Evolutionary conservation across 805 yeast genomes (phyloP).

Genomic region (Candida fluviatilis): DNA sequence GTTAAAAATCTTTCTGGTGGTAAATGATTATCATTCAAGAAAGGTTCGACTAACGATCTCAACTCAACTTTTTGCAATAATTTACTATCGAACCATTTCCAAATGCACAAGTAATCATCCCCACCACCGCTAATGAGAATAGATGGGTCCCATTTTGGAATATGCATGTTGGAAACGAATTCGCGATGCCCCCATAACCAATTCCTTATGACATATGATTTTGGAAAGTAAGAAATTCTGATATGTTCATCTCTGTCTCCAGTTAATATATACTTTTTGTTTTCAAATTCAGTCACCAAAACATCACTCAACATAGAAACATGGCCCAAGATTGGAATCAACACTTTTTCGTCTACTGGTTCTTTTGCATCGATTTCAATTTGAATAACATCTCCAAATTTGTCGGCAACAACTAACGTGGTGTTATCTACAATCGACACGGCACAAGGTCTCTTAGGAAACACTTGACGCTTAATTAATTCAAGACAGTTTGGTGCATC

Average conservation of each 20-base stretch:
- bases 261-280: conserved; percentile 58
- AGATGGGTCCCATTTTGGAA: conserved; percentile 48
- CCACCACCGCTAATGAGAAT: conserved; percentile 87
- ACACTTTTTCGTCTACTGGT: conserved; percentile 37
- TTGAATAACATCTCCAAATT: conserved; percentile 90
- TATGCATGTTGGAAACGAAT: conserved; percentile 65
- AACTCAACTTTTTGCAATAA: conserved; percentile 49
- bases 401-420: conserved; percentile 74
- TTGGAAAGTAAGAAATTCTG: conserved; percentile 75
- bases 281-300: conserved; percentile 32
- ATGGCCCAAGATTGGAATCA: conserved; percentile 83
- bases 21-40: conserved; percentile 52
- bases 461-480: conserved; percentile 64
- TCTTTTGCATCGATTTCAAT: conserved; percentile 40
- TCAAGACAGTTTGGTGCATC: conserved; percentile 38
- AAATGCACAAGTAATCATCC: conserved; percentile 64
- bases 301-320: conserved; percentile 94
- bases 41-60: conserved; percentile 32
- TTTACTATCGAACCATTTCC: conserved; percentile 68
- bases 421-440: conserved; percentile 51
- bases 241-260: conserved; percentile 97
- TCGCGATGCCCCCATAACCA: conserved; percentile 86
- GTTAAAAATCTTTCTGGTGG: conserved; percentile 65
- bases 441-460: conserved; percentile 92
- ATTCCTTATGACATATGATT: conserved; percentile 69